These are phyloP conservation scores for Thelonectria blattea DNA, from an alignment of 2,329 filamentous ascomycete species.

Conservation along the genomic window DNA sequence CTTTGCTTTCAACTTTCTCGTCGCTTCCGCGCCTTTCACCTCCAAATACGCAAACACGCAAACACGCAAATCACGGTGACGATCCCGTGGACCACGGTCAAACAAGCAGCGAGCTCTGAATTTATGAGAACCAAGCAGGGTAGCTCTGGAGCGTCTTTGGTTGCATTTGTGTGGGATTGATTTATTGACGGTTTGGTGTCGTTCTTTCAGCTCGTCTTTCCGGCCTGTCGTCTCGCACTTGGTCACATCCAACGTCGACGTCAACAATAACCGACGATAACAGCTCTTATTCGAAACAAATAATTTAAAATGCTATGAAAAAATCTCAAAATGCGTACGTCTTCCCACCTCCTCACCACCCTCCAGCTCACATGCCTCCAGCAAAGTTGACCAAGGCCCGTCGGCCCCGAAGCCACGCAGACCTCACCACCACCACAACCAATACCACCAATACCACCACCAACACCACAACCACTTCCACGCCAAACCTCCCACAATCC, in stretches of 20 bases:
- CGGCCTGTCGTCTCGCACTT: not conserved
- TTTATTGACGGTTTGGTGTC: not conserved
- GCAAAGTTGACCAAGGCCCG: not conserved
- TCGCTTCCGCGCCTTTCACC: not conserved
- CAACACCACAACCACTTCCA: too few species aligned
- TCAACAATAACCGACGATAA: not conserved
- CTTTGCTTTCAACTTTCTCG: too few species aligned
- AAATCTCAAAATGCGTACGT: not conserved
- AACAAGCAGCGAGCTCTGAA: not conserved
- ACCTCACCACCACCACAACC: not conserved
- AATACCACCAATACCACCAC: too few species aligned
- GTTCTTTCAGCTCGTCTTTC: not conserved
- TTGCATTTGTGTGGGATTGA: not conserved
- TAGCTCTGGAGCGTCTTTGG: not conserved
- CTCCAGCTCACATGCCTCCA: not conserved
- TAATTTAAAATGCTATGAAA: not conserved
- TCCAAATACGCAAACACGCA: too few species aligned
- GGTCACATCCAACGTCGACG: not conserved
- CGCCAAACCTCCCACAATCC: not conserved
- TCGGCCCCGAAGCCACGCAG: not conserved
- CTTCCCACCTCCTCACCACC: not conserved
- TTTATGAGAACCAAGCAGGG: not conserved
- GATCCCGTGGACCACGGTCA: not conserved
- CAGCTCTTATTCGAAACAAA: not conserved
- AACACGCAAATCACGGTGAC: too few species aligned